These are phyloP conservation scores for Penicillium verrucosum DNA, from an alignment of 2,329 filamentous ascomycete species.

Conservation along the genomic window DNA sequence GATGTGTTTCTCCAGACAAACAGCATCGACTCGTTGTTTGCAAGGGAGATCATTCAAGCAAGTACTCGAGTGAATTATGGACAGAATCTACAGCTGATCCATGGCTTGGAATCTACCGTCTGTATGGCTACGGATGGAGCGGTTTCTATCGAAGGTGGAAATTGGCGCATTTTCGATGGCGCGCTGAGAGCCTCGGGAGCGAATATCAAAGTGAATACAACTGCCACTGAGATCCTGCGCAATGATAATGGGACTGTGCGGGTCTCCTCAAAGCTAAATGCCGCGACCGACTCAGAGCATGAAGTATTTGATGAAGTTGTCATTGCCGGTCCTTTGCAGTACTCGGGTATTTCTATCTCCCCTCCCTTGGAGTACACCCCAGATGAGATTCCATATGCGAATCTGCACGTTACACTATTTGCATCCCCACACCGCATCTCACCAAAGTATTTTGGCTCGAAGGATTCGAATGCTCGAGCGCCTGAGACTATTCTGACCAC, in stretches of 20 bases:
- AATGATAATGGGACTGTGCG: slow-evolving; percentile 42
- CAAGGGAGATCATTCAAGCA: slow-evolving; percentile 81
- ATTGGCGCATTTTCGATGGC: slow-evolving; percentile 88
- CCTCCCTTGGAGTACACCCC: slow-evolving; percentile 52
- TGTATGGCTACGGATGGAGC: slow-evolving; percentile 87
- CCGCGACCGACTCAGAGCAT: slow-evolving; percentile 7
- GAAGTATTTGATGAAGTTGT: slow-evolving; percentile 71
- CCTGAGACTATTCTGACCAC: slow-evolving; percentile 83
- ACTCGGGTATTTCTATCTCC: slow-evolving; percentile 61
- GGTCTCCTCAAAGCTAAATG: slow-evolving; percentile 37
- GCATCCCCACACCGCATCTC: slow-evolving; percentile 72
- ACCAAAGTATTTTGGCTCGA: slow-evolving; percentile 64
- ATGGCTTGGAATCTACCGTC: slow-evolving; percentile 86
- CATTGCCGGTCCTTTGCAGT: slow-evolving; percentile 80
- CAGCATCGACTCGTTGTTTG: slow-evolving; percentile 64
- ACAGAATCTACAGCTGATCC: slow-evolving; percentile 79
- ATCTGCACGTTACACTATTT: slow-evolving; percentile 86
- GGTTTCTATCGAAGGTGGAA: slow-evolving; percentile 74
- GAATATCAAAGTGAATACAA: slow-evolving; percentile 61
- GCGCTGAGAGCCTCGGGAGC: slow-evolving; percentile 69
- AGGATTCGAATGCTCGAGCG: slow-evolving; percentile 49
- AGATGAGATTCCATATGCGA: slow-evolving; percentile 78
- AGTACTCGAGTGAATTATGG: slow-evolving; percentile 93
- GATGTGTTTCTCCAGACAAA: slow-evolving; percentile 67
- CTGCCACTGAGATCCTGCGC: slow-evolving; percentile 59